A percentile compares a stretch with the other conserved stretches of the same genome.
Evolutionary conservation across 1,139 yeast genomes (phyloP).

Genomic region (Zygosaccharomyces sapae): DNA sequence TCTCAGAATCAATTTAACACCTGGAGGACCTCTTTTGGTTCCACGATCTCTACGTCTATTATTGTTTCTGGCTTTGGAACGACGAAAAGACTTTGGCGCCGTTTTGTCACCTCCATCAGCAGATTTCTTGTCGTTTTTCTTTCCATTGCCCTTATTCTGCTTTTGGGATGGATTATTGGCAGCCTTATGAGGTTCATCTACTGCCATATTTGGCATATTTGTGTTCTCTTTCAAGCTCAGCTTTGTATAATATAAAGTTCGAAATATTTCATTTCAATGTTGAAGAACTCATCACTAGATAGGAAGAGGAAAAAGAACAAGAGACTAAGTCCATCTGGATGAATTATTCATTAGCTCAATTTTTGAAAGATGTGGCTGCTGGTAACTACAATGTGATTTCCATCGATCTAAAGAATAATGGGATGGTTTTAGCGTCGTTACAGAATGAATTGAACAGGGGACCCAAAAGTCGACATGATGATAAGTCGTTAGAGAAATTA

Average conservation of each 20-base stretch:
- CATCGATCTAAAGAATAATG: slow-evolving; percentile 24
- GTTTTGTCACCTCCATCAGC: slow-evolving; percentile 5
- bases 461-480: slow-evolving; percentile 11
- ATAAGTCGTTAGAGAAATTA: slow-evolving; percentile 20
- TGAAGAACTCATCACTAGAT: neutral
- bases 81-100: slow-evolving; percentile 7
- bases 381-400: slow-evolving; percentile 13
- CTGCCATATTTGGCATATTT: neutral
- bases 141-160: slow-evolving; percentile 1
- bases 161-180: slow-evolving; percentile 3
- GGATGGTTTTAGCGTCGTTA: slow-evolving; percentile 25
- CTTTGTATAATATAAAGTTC: neutral
- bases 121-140: slow-evolving; percentile 8
- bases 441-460: slow-evolving; percentile 23
- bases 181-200: slow-evolving; percentile 8
- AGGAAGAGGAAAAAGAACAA: neutral
- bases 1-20: slow-evolving; percentile 31
- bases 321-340: slow-evolving; percentile 4
- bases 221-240: neutral
- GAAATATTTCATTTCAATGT: neutral
- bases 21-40: slow-evolving; percentile 13
- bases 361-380: slow-evolving; percentile 15
- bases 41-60: slow-evolving; percentile 16
- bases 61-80: slow-evolving; percentile 9
- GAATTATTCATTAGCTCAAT: slow-evolving; percentile 13